Conservation (phyloP, 768 basidiomycete species). For the Chalciporus sphaerocephalus region DNA sequence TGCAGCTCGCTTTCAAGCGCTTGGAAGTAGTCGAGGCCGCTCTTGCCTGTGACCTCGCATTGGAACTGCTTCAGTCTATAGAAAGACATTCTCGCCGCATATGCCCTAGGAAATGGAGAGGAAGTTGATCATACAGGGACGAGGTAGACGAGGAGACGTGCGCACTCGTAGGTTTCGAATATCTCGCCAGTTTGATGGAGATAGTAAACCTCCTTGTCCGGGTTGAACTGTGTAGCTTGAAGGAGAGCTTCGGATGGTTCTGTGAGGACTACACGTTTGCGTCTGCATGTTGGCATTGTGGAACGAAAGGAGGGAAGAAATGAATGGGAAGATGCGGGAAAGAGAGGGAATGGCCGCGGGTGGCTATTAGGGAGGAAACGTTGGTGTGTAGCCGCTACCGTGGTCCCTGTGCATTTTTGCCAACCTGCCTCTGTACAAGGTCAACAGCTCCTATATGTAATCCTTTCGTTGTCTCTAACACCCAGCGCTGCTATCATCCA, state of each 20-base stretch:
- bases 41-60: constrained; percentile 95
- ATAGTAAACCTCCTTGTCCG: constrained; percentile 79
- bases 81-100: constrained; percentile 90
- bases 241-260: constrained; percentile 72
- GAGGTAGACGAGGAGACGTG: constrained; percentile 20
- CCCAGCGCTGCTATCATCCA: not conserved
- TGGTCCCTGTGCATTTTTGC: constrained; percentile 30
- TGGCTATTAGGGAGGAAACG: constrained; percentile 56
- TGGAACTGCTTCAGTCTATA: constrained; percentile 93
- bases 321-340: constrained; percentile 50
- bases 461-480: constrained; percentile 7
- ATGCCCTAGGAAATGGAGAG: constrained; percentile 45
- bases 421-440: constrained; percentile 23
- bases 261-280: constrained; percentile 86
- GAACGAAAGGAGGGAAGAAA: constrained; percentile 41
- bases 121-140: constrained; percentile 22
- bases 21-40: constrained; percentile 89
- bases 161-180: constrained; percentile 94
- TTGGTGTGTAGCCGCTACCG: constrained; percentile 38
- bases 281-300: constrained; percentile 81
- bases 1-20: constrained; percentile 88
- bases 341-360: constrained; percentile 53
- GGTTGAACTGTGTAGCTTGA: constrained; percentile 58
- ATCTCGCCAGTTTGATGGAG: constrained; percentile 95
- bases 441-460: constrained; percentile 17